A percentile compares a stretch with the other conserved stretches of the same genome.
These are phyloP conservation scores for Saccharum spontaneum DNA, from an alignment of 176 grass and related monocot species.

Conservation along the genomic window DNA sequence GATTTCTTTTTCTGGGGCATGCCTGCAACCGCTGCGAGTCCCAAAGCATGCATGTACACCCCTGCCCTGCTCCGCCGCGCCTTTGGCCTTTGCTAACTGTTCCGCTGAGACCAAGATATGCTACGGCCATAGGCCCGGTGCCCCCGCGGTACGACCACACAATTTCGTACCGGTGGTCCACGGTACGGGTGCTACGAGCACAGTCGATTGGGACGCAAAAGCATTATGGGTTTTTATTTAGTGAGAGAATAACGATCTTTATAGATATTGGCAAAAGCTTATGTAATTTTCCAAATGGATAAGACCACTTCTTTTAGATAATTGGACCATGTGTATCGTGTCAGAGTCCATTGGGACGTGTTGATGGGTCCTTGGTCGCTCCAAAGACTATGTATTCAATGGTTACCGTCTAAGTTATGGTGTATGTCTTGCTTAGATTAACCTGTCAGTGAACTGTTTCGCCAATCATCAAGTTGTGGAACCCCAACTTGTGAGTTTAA, in stretches of 20 bases:
- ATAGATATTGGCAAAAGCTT: background rate
- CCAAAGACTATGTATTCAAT: background rate
- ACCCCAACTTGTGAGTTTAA: too few relatives aligned
- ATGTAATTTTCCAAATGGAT: background rate
- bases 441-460: too few relatives aligned
- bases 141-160: background rate
- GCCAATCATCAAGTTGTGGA: too few relatives aligned
- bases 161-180: background rate
- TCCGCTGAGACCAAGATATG: conserved; percentile 23
- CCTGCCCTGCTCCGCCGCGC: background rate
- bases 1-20: conserved; percentile 36
- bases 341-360: background rate
- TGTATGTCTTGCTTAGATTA: too few relatives aligned
- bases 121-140: background rate
- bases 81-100: conserved; percentile 11
- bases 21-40: conserved; percentile 25
- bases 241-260: background rate
- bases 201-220: background rate
- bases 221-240: background rate
- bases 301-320: background rate
- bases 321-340: background rate
- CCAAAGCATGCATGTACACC: background rate
- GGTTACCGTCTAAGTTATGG: too few relatives aligned
- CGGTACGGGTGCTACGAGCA: background rate
- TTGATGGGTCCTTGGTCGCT: background rate